Base-by-base conservation (phyloP, 2,329 filamentous ascomycete genomes). In the Colletotrichum somersetense region DNA sequence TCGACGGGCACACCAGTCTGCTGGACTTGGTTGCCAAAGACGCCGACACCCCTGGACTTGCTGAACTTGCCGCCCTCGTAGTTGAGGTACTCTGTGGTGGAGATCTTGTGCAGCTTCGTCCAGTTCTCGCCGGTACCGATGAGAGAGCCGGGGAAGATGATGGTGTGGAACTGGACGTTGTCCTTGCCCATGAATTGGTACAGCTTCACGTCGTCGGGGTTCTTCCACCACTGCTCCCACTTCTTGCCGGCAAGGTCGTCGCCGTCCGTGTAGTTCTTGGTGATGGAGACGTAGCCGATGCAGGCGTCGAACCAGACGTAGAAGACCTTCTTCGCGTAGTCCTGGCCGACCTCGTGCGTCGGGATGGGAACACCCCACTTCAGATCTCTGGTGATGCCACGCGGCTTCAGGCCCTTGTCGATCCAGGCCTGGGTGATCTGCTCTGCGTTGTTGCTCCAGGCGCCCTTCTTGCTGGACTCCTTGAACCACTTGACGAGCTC, bases 181-280 rank as follows among this genome's bases (percentile, higher is more conserved):
- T 85, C 82, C 79, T 72, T 98, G 83, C 95, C 95, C 90, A 97
- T 93, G 86, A 98, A 97, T 84, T 98, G 95, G 82, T 96, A 97
- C 58, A 98, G 89, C 79, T 92, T 89, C 59, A 98, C 95, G 44
- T 97, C 88, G 56, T 97, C 92, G 0, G 94, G 94, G 80, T 97
- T 92, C 79, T 92, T 91, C 95, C 95, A 98, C 95, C 95, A 98
- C 79, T 93, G 89, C 84, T 97, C 91, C 95, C 95, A 98, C 74
- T 97, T 88, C 56, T 91, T 88, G 53, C 84, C 83, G 4, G 79
- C 77, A 18, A 80, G 74, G 72, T 86, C 79, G 65, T 81, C 80
- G 18, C 81, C 79, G 66, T 89, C 86, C 6, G 95, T 97, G 81
- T 97, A 97, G 77, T 91, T 95, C 75, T 93, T 94, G 1, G 95